Evolutionary conservation across 2,329 filamentous ascomycete species (phyloP), one percentile per base, ranked within the genome.

Genomic region (Fusarium protoensiforme): DNA sequence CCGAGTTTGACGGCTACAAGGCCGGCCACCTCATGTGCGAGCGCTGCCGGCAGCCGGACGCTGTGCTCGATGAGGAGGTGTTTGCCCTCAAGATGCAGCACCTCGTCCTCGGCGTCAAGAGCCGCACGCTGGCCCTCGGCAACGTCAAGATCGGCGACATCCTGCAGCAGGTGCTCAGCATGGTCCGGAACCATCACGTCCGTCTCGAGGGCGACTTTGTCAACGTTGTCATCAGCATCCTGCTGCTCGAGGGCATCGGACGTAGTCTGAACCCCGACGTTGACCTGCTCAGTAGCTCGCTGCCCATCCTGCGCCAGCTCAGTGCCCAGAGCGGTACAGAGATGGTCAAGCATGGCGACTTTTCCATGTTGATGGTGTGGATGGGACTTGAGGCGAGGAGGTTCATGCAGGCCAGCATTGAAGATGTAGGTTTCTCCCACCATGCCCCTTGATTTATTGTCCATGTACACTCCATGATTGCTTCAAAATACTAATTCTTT

Each of bases 51-150:
- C 95, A 98, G 80, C 96, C 96, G 0, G 93, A 96, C 51, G 93
- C 93, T 3, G 96, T 99, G 2, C 87, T 98, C 24, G 93, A 98
- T 74, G 85, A 92, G 67, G 96, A 99, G 74, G 89, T 98, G 0
- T 99, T 98, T 79, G 95, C 96, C 0, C 86, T 98, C 67, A 94
- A 95, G 81, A 98, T 99, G 96, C 95, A 99, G 82, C 95, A 98
- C 83, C 89, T 99, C 6, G 94, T 99, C 3, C 85, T 98, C 1
- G 91, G 92, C 31, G 95, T 99, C 75, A 98, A 98, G 86, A 93
- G 92, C 74, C 89, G 92, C 46, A 99, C 96, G 0, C 92, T 99
- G 64, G 95, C 96, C 0, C 87, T 99, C 0, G 96, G 96, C 6
- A 98, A 94, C 79, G 93, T 99, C 83, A 97, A 95, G 84, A 98